phyloP scores from a whole-genome alignment of 108 stramenopile genomes.

The Stephanodiscus minutulus region DNA sequence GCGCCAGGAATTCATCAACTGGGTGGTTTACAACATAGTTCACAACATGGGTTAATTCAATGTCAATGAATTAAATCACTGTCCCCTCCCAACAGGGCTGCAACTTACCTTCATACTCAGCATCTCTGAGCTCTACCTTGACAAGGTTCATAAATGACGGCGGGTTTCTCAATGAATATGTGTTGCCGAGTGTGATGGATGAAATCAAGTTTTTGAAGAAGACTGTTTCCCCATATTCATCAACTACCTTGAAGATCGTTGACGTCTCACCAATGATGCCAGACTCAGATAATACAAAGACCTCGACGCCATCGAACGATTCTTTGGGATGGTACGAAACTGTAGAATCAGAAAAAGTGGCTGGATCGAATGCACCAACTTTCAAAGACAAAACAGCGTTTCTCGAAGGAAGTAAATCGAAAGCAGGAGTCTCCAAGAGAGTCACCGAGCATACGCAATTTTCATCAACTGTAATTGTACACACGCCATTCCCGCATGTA shows the following conservation, averaged over 20 bases:
- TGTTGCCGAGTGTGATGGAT: constrained; percentile 21
- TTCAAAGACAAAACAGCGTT: constrained; percentile 41
- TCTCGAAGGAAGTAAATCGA: constrained; percentile 34
- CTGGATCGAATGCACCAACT: constrained; percentile 50
- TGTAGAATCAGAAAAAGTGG: constrained; percentile 18
- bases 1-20: constrained; percentile 35
- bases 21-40: neutral
- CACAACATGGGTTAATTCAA: neutral
- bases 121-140: constrained; percentile 43
- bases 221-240: constrained; percentile 29
- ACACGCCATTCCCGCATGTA: constrained; percentile 39
- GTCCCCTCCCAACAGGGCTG: neutral
- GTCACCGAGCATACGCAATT: constrained; percentile 34
- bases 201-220: constrained; percentile 34
- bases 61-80: neutral
- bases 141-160: constrained; percentile 27
- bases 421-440: constrained; percentile 18
- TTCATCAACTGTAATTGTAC: constrained; percentile 15
- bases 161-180: constrained; percentile 39
- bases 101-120: constrained; percentile 28
- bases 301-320: constrained; percentile 23
- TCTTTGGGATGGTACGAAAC: constrained; percentile 21
- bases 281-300: constrained; percentile 18
- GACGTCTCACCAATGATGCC: constrained; percentile 29
- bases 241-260: constrained; percentile 38